Evolutionary conservation across 768 basidiomycete genomes (phyloP).

Genomic region (Pleurotus giganteus): DNA sequence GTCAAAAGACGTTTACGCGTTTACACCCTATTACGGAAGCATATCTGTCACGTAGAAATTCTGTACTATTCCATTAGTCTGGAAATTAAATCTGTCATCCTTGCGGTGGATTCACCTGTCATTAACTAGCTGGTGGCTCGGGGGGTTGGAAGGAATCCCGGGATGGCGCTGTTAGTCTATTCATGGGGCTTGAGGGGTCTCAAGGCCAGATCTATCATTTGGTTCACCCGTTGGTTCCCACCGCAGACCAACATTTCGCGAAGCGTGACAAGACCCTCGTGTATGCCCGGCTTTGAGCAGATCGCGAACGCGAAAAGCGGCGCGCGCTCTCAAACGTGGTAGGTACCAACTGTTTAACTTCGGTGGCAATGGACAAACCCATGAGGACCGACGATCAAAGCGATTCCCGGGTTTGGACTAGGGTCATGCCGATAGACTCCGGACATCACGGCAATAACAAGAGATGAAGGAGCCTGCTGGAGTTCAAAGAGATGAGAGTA

Average conservation of each 20-base stretch:
- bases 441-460: neutral
- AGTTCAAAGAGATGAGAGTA: neutral
- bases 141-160: neutral
- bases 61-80: constrained; percentile 3
- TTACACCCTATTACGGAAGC: constrained; percentile 4
- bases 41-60: constrained; percentile 4
- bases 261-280: neutral
- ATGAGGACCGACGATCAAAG: neutral
- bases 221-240: neutral
- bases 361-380: neutral
- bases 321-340: neutral
- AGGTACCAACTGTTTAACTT: neutral
- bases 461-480: neutral
- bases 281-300: neutral
- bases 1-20: constrained; percentile 3
- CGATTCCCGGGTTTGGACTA: neutral
- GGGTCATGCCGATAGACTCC: neutral
- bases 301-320: neutral
- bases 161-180: neutral
- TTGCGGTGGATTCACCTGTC: neutral
- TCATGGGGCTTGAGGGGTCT: neutral
- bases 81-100: neutral
- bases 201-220: neutral
- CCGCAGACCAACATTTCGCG: neutral
- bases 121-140: neutral